Percentiles rank a stretch among this genome's conserved stretches.
Conservation (phyloP, 495 filamentous ascomycete species). For the Sabuloglossum arenarium region DNA sequence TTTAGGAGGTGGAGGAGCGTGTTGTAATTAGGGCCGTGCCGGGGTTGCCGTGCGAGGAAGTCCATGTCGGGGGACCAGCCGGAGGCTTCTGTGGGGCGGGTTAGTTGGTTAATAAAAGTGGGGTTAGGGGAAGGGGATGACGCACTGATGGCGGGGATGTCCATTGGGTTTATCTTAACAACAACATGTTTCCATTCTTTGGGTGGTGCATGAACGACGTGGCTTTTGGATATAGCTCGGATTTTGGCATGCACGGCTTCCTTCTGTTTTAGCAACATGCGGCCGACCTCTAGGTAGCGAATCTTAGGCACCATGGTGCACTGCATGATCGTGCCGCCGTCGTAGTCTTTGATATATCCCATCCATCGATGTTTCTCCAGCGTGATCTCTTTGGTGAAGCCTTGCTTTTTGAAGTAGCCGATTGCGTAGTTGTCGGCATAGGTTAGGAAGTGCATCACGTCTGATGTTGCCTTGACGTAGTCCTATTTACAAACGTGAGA, state of each 20-base stretch:
- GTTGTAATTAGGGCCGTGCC: constrained; percentile 91
- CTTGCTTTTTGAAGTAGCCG: constrained; percentile 98
- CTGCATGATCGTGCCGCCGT: constrained; percentile 98
- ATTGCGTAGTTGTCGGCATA: constrained; percentile 99
- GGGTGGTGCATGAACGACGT: constrained; percentile 70
- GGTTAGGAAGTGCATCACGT: constrained; percentile 96
- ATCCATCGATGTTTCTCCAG: constrained; percentile 84
- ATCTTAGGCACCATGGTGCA: constrained; percentile 92
- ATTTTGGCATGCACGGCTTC: constrained; percentile 89
- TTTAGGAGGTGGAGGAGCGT: constrained; percentile 82
- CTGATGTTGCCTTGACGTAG: constrained; percentile 90
- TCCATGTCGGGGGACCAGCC: constrained; percentile 98
- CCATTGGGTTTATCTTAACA: constrained; percentile 56
- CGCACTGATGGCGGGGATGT: constrained; percentile 50
- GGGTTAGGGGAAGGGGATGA: not conserved
- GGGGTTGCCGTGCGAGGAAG: constrained; percentile 84
- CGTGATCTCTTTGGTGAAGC: constrained; percentile 96
- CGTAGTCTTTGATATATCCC: constrained; percentile 99
- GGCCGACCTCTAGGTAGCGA: constrained; percentile 80
- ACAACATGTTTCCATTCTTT: constrained; percentile 61
- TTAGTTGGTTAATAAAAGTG: not conserved
- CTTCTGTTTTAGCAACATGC: constrained; percentile 95
- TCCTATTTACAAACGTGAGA: constrained; percentile 25
- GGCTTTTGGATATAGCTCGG: constrained; percentile 69
- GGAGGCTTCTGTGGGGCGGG: constrained; percentile 28